Evolutionary conservation across 2,329 filamentous ascomycete species (phyloP).

Genomic region (Fusarium phyllophilum): DNA sequence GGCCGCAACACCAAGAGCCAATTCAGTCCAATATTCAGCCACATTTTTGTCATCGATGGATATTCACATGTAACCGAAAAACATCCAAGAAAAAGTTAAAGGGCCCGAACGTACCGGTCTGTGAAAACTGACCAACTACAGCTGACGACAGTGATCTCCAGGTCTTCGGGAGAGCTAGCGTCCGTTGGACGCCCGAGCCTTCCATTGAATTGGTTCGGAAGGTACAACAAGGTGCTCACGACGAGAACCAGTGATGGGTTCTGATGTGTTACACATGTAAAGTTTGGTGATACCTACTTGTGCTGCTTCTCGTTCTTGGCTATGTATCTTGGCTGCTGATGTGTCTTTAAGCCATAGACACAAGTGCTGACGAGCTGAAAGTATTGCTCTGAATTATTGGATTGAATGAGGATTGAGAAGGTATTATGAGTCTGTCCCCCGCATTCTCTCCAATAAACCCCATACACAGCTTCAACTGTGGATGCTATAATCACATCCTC

Average conservation of each 20-base stretch:
- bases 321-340: slow-evolving; percentile 3
- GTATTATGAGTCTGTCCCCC: background rate
- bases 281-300: slow-evolving; percentile 8
- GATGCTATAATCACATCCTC: slow-evolving; percentile 27
- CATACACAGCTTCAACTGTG: slow-evolving; percentile 5
- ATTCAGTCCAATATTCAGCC: slow-evolving; percentile 1
- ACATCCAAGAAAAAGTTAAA: background rate
- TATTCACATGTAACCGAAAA: slow-evolving; percentile 45
- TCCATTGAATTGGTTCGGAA: background rate
- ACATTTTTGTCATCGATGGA: background rate
- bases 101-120: slow-evolving; percentile 12
- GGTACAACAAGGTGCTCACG: slow-evolving; percentile 29
- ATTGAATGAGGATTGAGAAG: background rate
- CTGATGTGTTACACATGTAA: slow-evolving; percentile 12
- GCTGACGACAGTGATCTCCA: slow-evolving; percentile 4
- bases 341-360: slow-evolving; percentile 11
- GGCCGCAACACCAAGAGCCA: background rate
- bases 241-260: background rate
- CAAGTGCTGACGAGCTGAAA: slow-evolving; percentile 28
- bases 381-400: background rate
- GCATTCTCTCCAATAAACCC: slow-evolving; percentile 1
- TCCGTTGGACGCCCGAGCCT: background rate
- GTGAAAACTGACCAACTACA: background rate
- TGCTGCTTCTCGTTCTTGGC: slow-evolving; percentile 6
- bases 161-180: slow-evolving; percentile 20